A percentile compares a stretch with the other conserved stretches of the same genome.
Evolutionary conservation across 176 grass and related monocot genomes (phyloP).

Genomic region (Pharus latifolius): DNA sequence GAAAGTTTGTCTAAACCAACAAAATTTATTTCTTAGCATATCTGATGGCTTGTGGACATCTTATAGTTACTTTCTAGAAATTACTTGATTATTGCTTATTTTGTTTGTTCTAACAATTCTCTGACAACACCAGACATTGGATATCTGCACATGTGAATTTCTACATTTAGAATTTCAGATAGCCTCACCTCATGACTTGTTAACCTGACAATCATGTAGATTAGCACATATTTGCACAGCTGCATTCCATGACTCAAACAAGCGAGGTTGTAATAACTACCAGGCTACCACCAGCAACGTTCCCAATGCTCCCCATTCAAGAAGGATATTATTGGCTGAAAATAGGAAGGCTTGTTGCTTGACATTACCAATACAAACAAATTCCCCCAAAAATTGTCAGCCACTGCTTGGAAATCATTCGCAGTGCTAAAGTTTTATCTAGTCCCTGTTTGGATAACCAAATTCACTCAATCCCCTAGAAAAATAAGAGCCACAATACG

Average conservation of each 20-base stretch:
- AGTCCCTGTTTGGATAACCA: too few relatives aligned
- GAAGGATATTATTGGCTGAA: too few relatives aligned
- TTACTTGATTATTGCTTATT: background rate
- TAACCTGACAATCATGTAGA: background rate
- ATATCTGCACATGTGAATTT: background rate
- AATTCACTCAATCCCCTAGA: too few relatives aligned
- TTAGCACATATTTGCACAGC: background rate
- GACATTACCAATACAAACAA: background rate
- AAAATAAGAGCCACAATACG: too few relatives aligned
- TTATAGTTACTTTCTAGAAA: background rate
- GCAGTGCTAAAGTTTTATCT: too few relatives aligned
- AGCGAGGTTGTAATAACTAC: background rate
- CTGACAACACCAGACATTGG: background rate
- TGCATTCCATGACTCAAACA: background rate
- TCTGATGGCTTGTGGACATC: background rate
- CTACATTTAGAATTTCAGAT: background rate
- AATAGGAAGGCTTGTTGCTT: too few relatives aligned
- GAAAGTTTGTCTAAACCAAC: too few relatives aligned
- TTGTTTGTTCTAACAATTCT: background rate
- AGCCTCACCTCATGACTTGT: background rate
- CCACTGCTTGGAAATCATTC: background rate
- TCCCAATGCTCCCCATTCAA: background rate
- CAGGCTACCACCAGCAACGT: background rate
- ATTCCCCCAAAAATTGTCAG: background rate
- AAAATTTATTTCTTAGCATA: background rate